Evolutionary conservation across 257 asterid genomes (phyloP).

Genomic region (Nicotiana attenuata): DNA sequence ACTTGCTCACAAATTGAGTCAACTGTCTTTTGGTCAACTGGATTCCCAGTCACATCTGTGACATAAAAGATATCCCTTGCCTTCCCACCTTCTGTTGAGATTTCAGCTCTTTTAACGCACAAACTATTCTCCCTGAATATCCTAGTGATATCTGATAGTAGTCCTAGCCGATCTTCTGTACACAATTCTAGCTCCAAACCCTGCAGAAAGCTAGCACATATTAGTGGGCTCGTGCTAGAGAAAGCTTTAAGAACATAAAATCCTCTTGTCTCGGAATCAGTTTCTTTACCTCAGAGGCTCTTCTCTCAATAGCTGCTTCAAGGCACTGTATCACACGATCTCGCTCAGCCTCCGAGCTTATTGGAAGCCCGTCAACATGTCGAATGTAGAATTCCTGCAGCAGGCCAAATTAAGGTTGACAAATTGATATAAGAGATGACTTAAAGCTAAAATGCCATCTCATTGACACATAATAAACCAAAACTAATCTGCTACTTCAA

Average conservation of each 20-base stretch:
- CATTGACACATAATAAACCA: background rate
- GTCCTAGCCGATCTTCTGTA: slow-evolving; percentile 66
- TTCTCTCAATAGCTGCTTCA: slow-evolving; percentile 83
- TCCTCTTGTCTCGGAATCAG: background rate
- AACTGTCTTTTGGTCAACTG: slow-evolving; percentile 55
- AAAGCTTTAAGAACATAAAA: background rate
- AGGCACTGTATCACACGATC: slow-evolving; percentile 72
- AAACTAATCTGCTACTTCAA: background rate
- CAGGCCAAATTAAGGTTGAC: background rate
- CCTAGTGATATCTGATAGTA: slow-evolving; percentile 68
- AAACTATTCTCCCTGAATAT: slow-evolving; percentile 70
- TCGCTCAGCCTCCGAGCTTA: slow-evolving; percentile 76
- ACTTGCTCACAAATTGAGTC: slow-evolving; percentile 62
- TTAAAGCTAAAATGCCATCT: background rate
- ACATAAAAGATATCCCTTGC: slow-evolving; percentile 65
- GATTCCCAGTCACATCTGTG: slow-evolving; percentile 61
- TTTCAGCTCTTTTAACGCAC: slow-evolving; percentile 70
- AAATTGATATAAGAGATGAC: background rate
- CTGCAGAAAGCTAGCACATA: slow-evolving; percentile 29
- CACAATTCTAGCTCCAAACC: slow-evolving; percentile 61
- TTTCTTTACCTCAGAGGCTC: slow-evolving; percentile 57
- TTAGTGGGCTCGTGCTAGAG: slow-evolving; percentile 5
- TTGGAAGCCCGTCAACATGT: slow-evolving; percentile 74
- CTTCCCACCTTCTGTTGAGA: slow-evolving; percentile 61
- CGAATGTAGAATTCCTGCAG: slow-evolving; percentile 72